Base-by-base conservation (phyloP, 192 early-diverging fungal genomes). In the Mortierella claussenii region DNA sequence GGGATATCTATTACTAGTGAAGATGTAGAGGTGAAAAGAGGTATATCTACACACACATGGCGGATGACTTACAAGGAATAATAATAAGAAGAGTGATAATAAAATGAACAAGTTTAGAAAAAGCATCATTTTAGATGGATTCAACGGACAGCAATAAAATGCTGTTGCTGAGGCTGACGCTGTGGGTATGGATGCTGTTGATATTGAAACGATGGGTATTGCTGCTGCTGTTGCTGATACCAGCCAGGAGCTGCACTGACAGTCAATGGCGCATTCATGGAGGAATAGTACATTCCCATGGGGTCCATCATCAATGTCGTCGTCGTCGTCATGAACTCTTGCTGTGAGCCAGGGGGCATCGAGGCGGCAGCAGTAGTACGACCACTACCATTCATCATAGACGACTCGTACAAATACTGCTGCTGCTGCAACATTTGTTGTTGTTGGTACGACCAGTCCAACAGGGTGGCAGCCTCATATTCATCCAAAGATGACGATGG, bases 341-440 rank as follows among this genome's bases (percentile, higher is more conserved):
- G n/a, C n/a, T n/a, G n/a, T n/a, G n/a, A n/a, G n/a, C n/a, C n/a
- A n/a, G n/a, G n/a, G 15, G 43, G 43, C 43, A 13, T 3, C 15
- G 43, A 45, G 17, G 15, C 15, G 2, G 43, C 15, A n/a, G 43
- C 17, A 13, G 4, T 45, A 3, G 43, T 40, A 45, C 2, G 2
- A 45, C 17, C 4, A 9, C 43, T 20, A 13, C 20, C 43, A 13
- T 45, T 45, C 43, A 15, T 9, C 15, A 45, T 4, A 45, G 4
- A 20, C 20, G 43, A 20, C 15, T 30, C 27, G 3, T 55, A 21
- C 53, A 8, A 21, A 10, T 57, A 40, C 40, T 40, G 55, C 37
- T 57, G 55, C 32, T 60, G 58, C 47, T 49, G 58, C 32, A 49
- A 12, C 37, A 27, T 6, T 43, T 60, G 45, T n/a, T 60, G 58